Evolutionary conservation across 768 basidiomycete genomes (phyloP).

Genomic region (Lyophyllum decastes): DNA sequence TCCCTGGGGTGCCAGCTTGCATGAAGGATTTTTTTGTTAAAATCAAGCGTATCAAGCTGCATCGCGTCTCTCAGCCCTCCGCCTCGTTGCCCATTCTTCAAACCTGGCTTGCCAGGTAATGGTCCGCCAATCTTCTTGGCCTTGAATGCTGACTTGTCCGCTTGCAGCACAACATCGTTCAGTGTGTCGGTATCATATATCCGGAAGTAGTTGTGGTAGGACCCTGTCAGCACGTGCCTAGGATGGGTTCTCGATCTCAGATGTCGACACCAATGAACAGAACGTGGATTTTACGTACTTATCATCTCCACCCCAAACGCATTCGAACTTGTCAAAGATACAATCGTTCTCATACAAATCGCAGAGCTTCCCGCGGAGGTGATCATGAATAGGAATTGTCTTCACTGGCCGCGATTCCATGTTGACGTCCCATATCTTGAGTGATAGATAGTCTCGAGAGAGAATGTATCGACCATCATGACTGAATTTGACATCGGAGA

Average conservation of each 20-base stretch:
- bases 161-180: conserved; percentile 92
- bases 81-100: conserved; percentile 77
- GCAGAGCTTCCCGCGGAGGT: conserved; percentile 94
- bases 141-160: conserved; percentile 99
- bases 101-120: conserved; percentile 64
- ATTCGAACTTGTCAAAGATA: conserved; percentile 99
- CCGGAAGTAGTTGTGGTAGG: conserved; percentile 99
- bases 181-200: conserved; percentile 93
- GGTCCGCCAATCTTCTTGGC: conserved; percentile 97
- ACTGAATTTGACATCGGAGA: conserved; percentile 99
- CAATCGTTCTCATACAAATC: conserved; percentile 99
- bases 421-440: conserved; percentile 99
- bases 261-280: conserved; percentile 5
- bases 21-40: conserved; percentile 97
- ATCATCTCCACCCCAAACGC: conserved; percentile 96
- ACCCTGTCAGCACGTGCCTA: conserved; percentile 97
- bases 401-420: conserved; percentile 97
- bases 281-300: conserved; percentile 60
- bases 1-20: conserved; percentile 98
- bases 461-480: conserved; percentile 96
- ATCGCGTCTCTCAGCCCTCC: conserved; percentile 81
- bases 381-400: conserved; percentile 98
- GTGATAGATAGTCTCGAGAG: conserved; percentile 93
- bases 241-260: conserved; percentile 19
- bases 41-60: conserved; percentile 85